Conservation (phyloP, 768 basidiomycete genomes). For the Lactarius akahatsu region DNA sequence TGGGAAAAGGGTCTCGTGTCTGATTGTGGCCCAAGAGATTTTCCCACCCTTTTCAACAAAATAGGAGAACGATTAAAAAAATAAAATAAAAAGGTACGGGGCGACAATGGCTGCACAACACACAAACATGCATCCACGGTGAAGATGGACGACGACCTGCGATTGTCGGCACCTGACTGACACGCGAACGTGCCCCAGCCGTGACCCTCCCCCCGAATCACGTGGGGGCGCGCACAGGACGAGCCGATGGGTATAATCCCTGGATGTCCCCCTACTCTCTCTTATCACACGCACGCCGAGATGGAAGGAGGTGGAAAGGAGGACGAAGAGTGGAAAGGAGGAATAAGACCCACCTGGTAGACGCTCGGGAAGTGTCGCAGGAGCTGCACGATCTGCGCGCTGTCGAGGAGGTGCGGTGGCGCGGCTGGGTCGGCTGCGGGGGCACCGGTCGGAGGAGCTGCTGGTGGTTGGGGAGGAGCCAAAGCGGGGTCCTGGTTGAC, state of each 20-base stretch:
- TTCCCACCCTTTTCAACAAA: slow-evolving; percentile 26
- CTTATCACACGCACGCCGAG: background rate
- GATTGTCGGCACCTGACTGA: slow-evolving; percentile 25
- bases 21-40: background rate
- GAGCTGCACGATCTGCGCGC: slow-evolving; percentile 24
- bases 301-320: background rate
- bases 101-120: background rate
- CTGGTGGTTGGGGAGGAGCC: slow-evolving; percentile 9
- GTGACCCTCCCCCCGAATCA: slow-evolving; percentile 28
- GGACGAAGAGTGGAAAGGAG: background rate
- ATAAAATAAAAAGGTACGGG: background rate
- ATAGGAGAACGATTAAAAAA: background rate
- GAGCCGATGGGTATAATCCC: background rate
- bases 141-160: background rate
- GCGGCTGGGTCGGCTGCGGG: slow-evolving; percentile 9
- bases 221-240: slow-evolving; percentile 21
- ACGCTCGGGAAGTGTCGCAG: slow-evolving; percentile 24
- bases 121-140: background rate
- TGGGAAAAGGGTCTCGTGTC: background rate
- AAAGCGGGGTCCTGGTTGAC: slow-evolving; percentile 20
- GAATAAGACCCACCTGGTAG: slow-evolving; percentile 19
- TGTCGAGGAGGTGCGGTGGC: slow-evolving; percentile 18
- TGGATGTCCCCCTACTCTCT: background rate
- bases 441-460: slow-evolving; percentile 6
- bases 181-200: slow-evolving; percentile 30